A percentile compares a stretch with the other conserved stretches of the same genome.
Conservation (phyloP, 108 stramenopile genomes). For the Conticribra guillardii region DNA sequence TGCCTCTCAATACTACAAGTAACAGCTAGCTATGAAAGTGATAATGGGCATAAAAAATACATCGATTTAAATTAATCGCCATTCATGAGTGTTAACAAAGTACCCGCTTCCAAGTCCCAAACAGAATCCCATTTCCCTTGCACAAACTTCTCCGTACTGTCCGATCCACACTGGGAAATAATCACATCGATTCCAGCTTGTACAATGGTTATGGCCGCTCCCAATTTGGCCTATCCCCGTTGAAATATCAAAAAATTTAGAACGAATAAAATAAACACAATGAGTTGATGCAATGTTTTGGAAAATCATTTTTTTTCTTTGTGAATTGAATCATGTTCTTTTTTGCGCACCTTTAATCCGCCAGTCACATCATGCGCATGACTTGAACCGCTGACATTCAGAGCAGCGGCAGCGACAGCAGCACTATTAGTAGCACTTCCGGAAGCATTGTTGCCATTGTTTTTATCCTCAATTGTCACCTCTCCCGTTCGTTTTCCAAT, state of each 20-base stretch:
- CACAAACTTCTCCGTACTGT: constrained; percentile 48
- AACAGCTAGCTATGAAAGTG: too few species aligned
- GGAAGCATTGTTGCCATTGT: too few species aligned
- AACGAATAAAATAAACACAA: neutral
- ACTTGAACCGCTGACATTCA: constrained; percentile 62
- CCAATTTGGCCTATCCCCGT: constrained; percentile 70
- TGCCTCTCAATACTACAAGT: too few species aligned
- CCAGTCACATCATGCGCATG: constrained; percentile 88
- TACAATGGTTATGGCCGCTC: constrained; percentile 60
- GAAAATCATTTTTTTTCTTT: neutral
- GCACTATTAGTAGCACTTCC: neutral
- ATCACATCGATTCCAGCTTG: constrained; percentile 55
- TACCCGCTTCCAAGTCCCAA: constrained; percentile 32
- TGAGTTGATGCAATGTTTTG: neutral
- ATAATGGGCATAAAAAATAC: too few species aligned
- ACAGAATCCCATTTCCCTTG: constrained; percentile 21
- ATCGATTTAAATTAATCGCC: too few species aligned
- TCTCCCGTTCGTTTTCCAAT: constrained; percentile 51
- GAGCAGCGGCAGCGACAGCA: constrained; percentile 2
- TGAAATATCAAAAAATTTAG: too few species aligned
- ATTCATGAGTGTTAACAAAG: constrained; percentile 23
- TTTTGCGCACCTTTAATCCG: constrained; percentile 61
- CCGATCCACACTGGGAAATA: constrained; percentile 58
- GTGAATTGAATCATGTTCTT: neutral
- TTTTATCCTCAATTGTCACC: constrained; percentile 23